phyloP scores from a whole-genome alignment of 2,329 filamentous ascomycete species.

The Cryphonectria parasitica region DNA sequence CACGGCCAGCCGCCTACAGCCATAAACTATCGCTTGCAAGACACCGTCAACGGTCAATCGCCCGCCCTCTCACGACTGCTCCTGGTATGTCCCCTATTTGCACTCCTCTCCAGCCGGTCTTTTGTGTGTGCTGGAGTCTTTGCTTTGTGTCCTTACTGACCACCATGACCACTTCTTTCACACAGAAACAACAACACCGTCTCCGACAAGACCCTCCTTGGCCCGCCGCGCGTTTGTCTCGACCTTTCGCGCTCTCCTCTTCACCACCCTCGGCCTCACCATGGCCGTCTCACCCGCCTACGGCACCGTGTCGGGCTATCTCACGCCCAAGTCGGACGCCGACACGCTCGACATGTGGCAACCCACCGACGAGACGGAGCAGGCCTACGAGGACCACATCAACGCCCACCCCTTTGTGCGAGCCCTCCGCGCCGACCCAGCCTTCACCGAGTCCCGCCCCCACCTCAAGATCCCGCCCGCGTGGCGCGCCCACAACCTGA shows the following conservation, averaged over 20 bases:
- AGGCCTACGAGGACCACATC: slow-evolving; percentile 73
- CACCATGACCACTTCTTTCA: neutral
- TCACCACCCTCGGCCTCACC: slow-evolving; percentile 55
- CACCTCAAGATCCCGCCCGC: slow-evolving; percentile 81
- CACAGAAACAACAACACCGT: slow-evolving; percentile 30
- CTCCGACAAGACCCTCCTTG: slow-evolving; percentile 41
- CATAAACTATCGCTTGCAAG: neutral
- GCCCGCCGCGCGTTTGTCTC: slow-evolving; percentile 50
- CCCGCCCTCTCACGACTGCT: slow-evolving; percentile 30
- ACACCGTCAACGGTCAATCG: slow-evolving; percentile 5
- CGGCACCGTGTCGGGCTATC: slow-evolving; percentile 50
- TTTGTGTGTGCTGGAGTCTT: neutral
- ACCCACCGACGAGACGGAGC: slow-evolving; percentile 57
- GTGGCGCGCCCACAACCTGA: slow-evolving; percentile 76
- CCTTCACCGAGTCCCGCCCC: slow-evolving; percentile 77
- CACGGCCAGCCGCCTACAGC: slow-evolving; percentile 11
- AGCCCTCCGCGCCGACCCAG: slow-evolving; percentile 68
- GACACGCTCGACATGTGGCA: slow-evolving; percentile 72
- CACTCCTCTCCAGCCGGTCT: neutral
- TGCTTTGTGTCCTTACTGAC: neutral
- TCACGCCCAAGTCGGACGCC: slow-evolving; percentile 64
- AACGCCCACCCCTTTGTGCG: slow-evolving; percentile 73
- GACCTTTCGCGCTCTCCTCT: slow-evolving; percentile 51
- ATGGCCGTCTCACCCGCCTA: slow-evolving; percentile 60
- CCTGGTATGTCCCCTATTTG: slow-evolving; percentile 27